A percentile compares a stretch with the other conserved stretches of the same genome.
phyloP scores from a whole-genome alignment of 495 filamentous ascomycete species.

The Poronia punctata region DNA sequence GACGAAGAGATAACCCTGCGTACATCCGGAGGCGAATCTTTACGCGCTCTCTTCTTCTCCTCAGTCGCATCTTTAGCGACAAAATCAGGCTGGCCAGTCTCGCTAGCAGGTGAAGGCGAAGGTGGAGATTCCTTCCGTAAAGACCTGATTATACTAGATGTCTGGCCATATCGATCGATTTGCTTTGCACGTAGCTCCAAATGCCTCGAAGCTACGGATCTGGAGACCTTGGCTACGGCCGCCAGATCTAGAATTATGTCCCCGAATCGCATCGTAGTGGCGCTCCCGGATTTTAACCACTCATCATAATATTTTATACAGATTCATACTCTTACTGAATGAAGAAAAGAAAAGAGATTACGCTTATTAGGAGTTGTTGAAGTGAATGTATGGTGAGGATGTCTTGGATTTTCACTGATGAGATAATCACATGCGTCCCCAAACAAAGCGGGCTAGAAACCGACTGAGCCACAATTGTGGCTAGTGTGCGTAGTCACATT shows the following conservation, averaged over 20 bases:
- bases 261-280: conserved; percentile 36
- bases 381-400: too few species aligned
- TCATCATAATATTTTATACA: conserved; percentile 3
- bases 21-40: neutral
- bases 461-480: conserved; percentile 21
- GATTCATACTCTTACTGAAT: neutral
- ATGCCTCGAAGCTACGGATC: conserved; percentile 72
- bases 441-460: neutral
- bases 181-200: conserved; percentile 68
- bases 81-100: neutral
- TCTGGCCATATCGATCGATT: conserved; percentile 67
- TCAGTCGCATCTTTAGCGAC: neutral
- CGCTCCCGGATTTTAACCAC: neutral
- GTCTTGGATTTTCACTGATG: too few species aligned
- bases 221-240: conserved; percentile 70
- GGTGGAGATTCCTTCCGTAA: conserved; percentile 41
- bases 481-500: conserved; percentile 8
- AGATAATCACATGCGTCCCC: too few species aligned
- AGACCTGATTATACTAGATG: conserved; percentile 66
- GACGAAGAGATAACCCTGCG: conserved; percentile 5
- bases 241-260: conserved; percentile 67
- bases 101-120: neutral
- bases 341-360: neutral
- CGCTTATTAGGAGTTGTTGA: too few species aligned
- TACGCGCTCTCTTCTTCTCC: neutral